phyloP scores from a whole-genome alignment of 345 rosid genomes.

The Stellera chamaejasme region DNA sequence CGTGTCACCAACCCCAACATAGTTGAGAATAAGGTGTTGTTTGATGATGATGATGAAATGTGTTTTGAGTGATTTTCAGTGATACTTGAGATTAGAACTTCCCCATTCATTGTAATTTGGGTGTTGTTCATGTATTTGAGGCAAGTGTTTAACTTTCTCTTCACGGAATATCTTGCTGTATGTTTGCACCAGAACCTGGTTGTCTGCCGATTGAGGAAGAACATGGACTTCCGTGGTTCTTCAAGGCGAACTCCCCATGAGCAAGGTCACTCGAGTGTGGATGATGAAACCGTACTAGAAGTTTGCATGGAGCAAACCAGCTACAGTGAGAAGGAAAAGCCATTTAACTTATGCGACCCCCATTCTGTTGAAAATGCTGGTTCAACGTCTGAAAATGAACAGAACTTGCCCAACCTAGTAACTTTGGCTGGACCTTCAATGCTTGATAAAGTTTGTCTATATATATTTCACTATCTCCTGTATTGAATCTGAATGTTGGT shows the following conservation, averaged over 20 bases:
- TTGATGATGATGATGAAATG: too few relatives aligned
- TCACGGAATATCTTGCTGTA: not conserved
- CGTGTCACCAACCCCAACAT: too few relatives aligned
- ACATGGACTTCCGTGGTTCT: constrained; percentile 35
- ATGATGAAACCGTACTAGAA: constrained; percentile 12
- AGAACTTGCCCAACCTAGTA: constrained; percentile 21
- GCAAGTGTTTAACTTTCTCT: not conserved
- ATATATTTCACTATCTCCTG: too few relatives aligned
- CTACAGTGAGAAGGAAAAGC: constrained; percentile 23
- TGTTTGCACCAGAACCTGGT: constrained; percentile 49
- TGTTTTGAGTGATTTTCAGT: too few relatives aligned
- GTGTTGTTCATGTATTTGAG: not conserved
- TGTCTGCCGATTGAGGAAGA: constrained; percentile 76
- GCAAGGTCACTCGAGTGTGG: constrained; percentile 12
- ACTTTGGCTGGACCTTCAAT: too few relatives aligned
- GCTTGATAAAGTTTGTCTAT: too few relatives aligned
- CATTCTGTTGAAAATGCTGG: constrained; percentile 37
- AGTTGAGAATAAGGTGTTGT: too few relatives aligned
- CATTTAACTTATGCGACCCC: constrained; percentile 32
- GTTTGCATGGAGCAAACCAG: constrained; percentile 23
- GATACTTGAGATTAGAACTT: too few relatives aligned
- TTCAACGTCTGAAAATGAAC: constrained; percentile 44
- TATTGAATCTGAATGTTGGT: too few relatives aligned
- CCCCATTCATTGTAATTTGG: too few relatives aligned
- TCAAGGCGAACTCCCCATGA: constrained; percentile 21